These are phyloP conservation scores for Aspergillus ostianus DNA, from an alignment of 495 filamentous ascomycete species.

Conservation along the genomic window DNA sequence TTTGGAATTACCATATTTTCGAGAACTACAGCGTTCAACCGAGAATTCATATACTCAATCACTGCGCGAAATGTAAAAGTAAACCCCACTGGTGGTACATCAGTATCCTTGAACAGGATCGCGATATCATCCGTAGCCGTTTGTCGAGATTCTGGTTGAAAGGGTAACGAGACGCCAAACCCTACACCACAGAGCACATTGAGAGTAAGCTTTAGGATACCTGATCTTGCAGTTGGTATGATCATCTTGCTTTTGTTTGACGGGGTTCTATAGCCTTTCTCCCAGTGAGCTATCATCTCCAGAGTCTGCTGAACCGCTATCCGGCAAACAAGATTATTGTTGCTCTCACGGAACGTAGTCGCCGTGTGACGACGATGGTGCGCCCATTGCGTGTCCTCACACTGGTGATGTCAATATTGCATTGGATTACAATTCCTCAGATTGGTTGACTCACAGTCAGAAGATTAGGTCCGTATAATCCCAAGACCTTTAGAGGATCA, in stretches of 20 bases:
- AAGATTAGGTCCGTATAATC: conserved; percentile 48
- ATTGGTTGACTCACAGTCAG: conserved; percentile 28
- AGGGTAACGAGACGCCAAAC: conserved; percentile 33
- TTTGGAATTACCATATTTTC: conserved; percentile 7
- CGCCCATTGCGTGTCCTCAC: conserved; percentile 44
- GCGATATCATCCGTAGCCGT: background rate
- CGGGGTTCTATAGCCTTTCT: conserved; percentile 15
- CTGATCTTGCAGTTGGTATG: conserved; percentile 17
- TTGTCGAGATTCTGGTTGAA: conserved; percentile 7
- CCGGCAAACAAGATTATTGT: conserved; percentile 45
- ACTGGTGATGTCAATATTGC: conserved; percentile 14
- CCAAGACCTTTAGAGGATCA: conserved; percentile 32
- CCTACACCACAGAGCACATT: conserved; percentile 40
- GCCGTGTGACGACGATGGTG: conserved; percentile 43
- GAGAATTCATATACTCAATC: conserved; percentile 11
- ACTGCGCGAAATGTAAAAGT: conserved; percentile 14
- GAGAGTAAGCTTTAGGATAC: conserved; percentile 40
- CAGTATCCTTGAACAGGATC: conserved; percentile 20
- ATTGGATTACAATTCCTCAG: background rate
- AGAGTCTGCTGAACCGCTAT: conserved; percentile 28
- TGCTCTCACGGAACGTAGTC: conserved; percentile 47
- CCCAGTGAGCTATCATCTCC: conserved; percentile 38
- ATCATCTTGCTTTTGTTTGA: background rate
- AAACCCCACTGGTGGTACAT: conserved; percentile 5
- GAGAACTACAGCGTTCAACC: conserved; percentile 4